A percentile compares a stretch with the other conserved stretches of the same genome.
These are phyloP conservation scores for Heliocybe sulcata DNA, from an alignment of 1,284 basidiomycete species.

Conservation along the genomic window DNA sequence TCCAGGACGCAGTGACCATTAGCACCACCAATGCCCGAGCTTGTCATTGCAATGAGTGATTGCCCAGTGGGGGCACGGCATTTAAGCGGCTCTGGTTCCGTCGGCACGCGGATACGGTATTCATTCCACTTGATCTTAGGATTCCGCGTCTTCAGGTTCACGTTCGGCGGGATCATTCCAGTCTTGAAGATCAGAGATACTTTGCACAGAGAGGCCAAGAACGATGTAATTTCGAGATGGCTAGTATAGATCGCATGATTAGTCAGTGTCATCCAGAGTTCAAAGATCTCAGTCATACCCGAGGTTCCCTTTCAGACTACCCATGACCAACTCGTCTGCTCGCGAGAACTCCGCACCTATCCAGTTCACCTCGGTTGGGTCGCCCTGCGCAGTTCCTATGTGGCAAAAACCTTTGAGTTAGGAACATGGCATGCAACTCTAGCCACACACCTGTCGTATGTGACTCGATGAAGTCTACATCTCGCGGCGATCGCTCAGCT, in stretches of 20 bases:
- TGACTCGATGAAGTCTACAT: constrained; percentile 40
- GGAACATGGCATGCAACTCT: not conserved
- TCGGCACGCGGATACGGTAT: constrained; percentile 19
- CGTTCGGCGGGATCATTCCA: constrained; percentile 30
- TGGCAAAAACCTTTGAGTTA: not conserved
- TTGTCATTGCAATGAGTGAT: constrained; percentile 29
- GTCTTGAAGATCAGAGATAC: constrained; percentile 28
- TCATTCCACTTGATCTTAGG: constrained; percentile 30
- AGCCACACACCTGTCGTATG: constrained; percentile 37
- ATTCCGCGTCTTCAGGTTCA: constrained; percentile 27
- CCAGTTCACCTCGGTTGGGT: constrained; percentile 43
- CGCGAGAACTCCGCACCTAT: constrained; percentile 27
- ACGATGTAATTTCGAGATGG: not conserved
- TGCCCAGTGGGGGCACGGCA: constrained; percentile 10
- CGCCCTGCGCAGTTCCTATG: constrained; percentile 26
- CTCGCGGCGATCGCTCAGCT: constrained; percentile 20
- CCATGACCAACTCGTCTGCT: constrained; percentile 22
- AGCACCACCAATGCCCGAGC: constrained; percentile 35
- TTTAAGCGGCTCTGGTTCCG: constrained; percentile 13
- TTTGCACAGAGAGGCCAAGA: constrained; percentile 22
- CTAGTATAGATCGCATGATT: not conserved
- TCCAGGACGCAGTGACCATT: constrained; percentile 1
- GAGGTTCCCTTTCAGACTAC: constrained; percentile 41
- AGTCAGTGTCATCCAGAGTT: not conserved
- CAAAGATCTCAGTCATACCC: constrained; percentile 22